Conservation (phyloP, 805 yeast species). For the Kluyveromyces aestuarii region DNA sequence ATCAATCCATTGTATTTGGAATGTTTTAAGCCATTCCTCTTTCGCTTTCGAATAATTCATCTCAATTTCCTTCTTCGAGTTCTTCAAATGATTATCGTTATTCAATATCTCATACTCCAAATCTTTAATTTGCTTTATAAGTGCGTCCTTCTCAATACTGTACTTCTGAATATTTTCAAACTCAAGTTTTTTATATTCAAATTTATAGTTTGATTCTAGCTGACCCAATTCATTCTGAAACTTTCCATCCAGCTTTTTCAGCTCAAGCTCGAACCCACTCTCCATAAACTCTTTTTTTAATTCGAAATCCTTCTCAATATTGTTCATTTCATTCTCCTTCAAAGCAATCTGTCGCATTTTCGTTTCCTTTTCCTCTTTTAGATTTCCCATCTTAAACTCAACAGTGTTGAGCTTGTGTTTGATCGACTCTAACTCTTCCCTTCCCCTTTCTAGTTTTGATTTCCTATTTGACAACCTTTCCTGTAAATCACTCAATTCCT, state of each 20-base stretch:
- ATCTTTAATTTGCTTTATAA: slow-evolving; percentile 25
- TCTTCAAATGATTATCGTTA: slow-evolving; percentile 12
- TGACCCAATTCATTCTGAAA: slow-evolving; percentile 32
- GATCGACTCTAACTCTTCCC: slow-evolving; percentile 16
- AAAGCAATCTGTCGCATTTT: slow-evolving; percentile 21
- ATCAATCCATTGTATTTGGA: slow-evolving; percentile 22
- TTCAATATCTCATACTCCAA: slow-evolving; percentile 18
- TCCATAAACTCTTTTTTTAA: slow-evolving; percentile 17
- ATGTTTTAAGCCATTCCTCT: slow-evolving; percentile 20
- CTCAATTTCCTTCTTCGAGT: slow-evolving; percentile 13
- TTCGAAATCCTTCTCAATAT: slow-evolving; percentile 21
- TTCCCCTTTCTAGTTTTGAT: slow-evolving; percentile 15
- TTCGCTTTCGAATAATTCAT: slow-evolving; percentile 10
- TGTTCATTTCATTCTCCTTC: slow-evolving; percentile 26
- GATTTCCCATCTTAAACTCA: slow-evolving; percentile 21
- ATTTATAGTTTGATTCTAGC: slow-evolving; percentile 26
- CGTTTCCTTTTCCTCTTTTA: slow-evolving; percentile 19
- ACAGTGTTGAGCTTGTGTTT: slow-evolving; percentile 14
- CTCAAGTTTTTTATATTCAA: slow-evolving; percentile 33
- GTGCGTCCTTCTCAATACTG: slow-evolving; percentile 22
- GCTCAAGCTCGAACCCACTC: slow-evolving; percentile 28
- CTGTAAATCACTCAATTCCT: slow-evolving; percentile 23
- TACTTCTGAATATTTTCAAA: slow-evolving; percentile 27
- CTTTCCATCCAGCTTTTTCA: slow-evolving; percentile 26
- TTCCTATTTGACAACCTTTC: slow-evolving; percentile 20